Conservation (phyloP, 2,329 filamentous ascomycete species). For the Didymella arachidicola region DNA sequence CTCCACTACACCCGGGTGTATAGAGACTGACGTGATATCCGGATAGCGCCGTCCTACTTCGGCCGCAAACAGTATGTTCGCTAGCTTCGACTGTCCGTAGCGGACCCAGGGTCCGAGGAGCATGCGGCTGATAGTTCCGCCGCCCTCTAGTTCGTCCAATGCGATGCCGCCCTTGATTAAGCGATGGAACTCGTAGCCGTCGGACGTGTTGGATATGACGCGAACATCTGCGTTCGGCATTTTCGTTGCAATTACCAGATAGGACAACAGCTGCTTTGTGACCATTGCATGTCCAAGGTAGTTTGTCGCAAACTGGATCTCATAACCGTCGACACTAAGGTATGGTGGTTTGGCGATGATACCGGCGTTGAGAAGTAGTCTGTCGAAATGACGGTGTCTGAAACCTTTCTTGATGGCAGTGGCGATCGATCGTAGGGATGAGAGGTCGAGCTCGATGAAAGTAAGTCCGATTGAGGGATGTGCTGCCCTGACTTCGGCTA, state of each 20-base stretch:
- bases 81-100: slow-evolving; percentile 59
- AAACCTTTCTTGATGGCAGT: slow-evolving; percentile 41
- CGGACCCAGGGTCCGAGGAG: slow-evolving; percentile 43
- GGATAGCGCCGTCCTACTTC: slow-evolving; percentile 54
- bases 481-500: slow-evolving; percentile 41
- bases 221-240: slow-evolving; percentile 51
- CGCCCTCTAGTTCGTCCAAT: slow-evolving; percentile 40
- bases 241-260: slow-evolving; percentile 50
- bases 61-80: slow-evolving; percentile 55
- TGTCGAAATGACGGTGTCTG: slow-evolving; percentile 47
- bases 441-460: slow-evolving; percentile 49
- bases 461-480: slow-evolving; percentile 40
- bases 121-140: slow-evolving; percentile 30
- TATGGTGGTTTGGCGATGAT: slow-evolving; percentile 42
- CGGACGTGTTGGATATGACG: slow-evolving; percentile 50
- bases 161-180: slow-evolving; percentile 37
- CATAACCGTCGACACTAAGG: slow-evolving; percentile 55
- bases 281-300: slow-evolving; percentile 58
- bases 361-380: slow-evolving; percentile 56
- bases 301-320: slow-evolving; percentile 59
- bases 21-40: slow-evolving; percentile 47
- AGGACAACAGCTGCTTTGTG: slow-evolving; percentile 52
- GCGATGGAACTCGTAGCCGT: slow-evolving; percentile 28
- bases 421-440: slow-evolving; percentile 42
- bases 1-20: slow-evolving; percentile 57